phyloP scores from a whole-genome alignment of 306 rosid genomes.

The Styphnolobium japonicum region DNA sequence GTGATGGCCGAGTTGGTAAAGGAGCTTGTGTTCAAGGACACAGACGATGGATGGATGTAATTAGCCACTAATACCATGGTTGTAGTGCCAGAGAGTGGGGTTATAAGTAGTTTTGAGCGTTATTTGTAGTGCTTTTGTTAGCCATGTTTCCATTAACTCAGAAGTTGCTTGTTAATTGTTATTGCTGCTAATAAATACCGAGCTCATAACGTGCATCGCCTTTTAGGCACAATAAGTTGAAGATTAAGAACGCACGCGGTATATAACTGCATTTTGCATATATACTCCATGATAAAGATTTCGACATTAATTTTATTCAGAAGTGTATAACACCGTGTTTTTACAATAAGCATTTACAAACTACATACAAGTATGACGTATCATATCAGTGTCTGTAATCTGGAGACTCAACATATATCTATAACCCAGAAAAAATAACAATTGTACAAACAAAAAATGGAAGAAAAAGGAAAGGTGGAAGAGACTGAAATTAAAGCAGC shows the following conservation, averaged over 20 bases:
- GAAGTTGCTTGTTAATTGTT: background rate
- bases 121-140: too few relatives aligned
- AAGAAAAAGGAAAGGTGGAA: background rate
- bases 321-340: constrained; percentile 15
- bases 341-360: constrained; percentile 20
- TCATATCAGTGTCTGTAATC: background rate
- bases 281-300: background rate
- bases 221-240: too few relatives aligned
- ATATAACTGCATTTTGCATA: background rate
- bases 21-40: too few relatives aligned
- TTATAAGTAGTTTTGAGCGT: too few relatives aligned
- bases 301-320: background rate
- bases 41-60: too few relatives aligned
- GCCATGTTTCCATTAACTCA: background rate
- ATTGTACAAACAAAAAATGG: background rate
- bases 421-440: background rate
- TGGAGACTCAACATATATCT: background rate
- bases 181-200: background rate
- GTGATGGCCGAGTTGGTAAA: too few relatives aligned
- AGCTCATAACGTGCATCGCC: too few relatives aligned
- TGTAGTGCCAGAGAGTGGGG: too few relatives aligned
- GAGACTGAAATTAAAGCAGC: too few relatives aligned
- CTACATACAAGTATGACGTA: constrained; percentile 14
- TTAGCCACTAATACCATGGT: too few relatives aligned
- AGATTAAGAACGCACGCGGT: background rate